Percentiles rank a stretch among this genome's conserved stretches.
phyloP scores from a whole-genome alignment of 2,329 filamentous ascomycete genomes.

The Beauveria rudraprayagi region DNA sequence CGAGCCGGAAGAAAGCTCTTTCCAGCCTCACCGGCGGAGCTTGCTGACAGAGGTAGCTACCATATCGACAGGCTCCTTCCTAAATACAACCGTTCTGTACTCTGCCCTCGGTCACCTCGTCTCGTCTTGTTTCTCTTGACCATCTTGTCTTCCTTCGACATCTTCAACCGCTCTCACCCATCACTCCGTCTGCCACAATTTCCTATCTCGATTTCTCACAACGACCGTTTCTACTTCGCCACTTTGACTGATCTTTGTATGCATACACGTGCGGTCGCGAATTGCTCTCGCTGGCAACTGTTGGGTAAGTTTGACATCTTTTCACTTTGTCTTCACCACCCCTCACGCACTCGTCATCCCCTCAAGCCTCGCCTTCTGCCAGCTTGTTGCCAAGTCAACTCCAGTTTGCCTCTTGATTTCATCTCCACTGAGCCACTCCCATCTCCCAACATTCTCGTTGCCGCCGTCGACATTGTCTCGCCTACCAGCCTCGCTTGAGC shows the following conservation, averaged over 20 bases:
- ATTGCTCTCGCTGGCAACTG: slow-evolving; percentile 23
- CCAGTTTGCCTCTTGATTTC: not conserved
- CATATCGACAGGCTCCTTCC: not conserved
- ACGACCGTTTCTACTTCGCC: slow-evolving; percentile 1
- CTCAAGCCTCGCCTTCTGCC: not conserved
- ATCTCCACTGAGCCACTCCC: not conserved
- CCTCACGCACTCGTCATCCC: not conserved
- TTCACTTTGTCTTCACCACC: slow-evolving; percentile 7
- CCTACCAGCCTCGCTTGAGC: not conserved
- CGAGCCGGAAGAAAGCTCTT: not conserved
- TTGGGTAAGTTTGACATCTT: slow-evolving; percentile 14
- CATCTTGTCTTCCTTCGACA: slow-evolving; percentile 1
- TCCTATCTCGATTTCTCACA: slow-evolving; percentile 7
- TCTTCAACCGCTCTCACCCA: slow-evolving; percentile 2
- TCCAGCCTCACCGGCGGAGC: not conserved
- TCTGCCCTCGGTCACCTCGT: not conserved
- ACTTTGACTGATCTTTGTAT: slow-evolving; percentile 26
- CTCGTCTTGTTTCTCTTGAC: not conserved
- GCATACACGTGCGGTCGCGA: slow-evolving; percentile 26
- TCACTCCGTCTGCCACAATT: slow-evolving; percentile 4
- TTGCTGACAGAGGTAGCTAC: not conserved
- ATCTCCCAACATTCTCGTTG: not conserved
- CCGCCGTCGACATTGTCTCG: not conserved
- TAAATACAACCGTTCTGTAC: not conserved
- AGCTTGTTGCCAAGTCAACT: not conserved